Base-by-base conservation (phyloP, 306 rosid species). In the Glycyrrhiza uralensis region DNA sequence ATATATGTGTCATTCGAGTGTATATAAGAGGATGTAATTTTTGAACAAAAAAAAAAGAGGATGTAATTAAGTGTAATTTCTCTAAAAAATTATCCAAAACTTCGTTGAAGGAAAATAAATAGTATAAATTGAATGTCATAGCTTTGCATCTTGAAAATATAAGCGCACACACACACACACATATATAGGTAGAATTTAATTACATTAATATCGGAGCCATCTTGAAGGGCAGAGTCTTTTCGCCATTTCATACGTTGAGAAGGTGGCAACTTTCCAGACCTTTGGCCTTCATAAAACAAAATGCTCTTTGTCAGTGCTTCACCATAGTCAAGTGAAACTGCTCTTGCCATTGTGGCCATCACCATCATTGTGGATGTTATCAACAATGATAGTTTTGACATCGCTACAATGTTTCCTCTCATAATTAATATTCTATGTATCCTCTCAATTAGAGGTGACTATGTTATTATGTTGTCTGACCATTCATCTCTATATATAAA, bases 181-280 rank as follows among this genome's bases (percentile, higher is more conserved):
- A 35, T 35, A n/a, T n/a, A n/a, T 9, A 35, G 22, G n/a, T n/a
- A 41, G 6, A 64, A 22, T 66, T 22, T 15, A 55, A 52, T 54
- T 72, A 73, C 91, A 3, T 17, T 76, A 74, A 62, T 39, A 12
- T 82, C 66, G 2, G 24, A 39, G 35, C 87, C 92, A 46, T 87
- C 89, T 0, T 1, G 9, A 71, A 87, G 92, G 7, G 75, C 87
- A 12, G 85, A 84, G 20, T 84, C 84, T 19, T 75, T 80, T 19
- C 87, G 60, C 92, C 85, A 84, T 3, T 35, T 82, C 79, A 87
- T 49, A 36, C 92, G 80, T 22, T 84, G 92, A 5, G 66, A 20
- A 51, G 82, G 35, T 67, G 85, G 92, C 22, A 87, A 32, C 52
- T 80, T 85, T 0, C 89, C 87, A 0, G 89, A 87, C 41, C 89